Evolutionary conservation across 495 filamentous ascomycete genomes (phyloP).

Genomic region (Annulohypoxylon maeteangense): DNA sequence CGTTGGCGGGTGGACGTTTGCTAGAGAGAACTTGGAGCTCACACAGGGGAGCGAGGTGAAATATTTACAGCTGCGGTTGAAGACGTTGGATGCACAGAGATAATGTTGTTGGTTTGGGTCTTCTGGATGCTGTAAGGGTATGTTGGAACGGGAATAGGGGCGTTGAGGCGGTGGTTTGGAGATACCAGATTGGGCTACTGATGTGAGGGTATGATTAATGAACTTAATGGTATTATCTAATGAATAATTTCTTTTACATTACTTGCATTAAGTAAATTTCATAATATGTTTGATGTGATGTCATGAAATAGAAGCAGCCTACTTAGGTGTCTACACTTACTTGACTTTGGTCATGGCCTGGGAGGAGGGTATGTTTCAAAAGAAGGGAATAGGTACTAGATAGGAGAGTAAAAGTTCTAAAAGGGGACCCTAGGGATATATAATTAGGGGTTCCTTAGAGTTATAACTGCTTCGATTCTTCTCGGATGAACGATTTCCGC

Average conservation of each 20-base stretch:
- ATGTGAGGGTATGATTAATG: neutral
- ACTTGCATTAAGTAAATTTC: too few species aligned
- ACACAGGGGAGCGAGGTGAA: neutral
- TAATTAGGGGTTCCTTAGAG: neutral
- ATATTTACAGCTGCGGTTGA: neutral
- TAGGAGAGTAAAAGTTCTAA: too few species aligned
- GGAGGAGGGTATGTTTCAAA: too few species aligned
- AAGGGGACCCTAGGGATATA: too few species aligned
- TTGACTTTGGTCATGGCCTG: too few species aligned
- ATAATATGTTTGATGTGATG: too few species aligned
- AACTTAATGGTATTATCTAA: neutral
- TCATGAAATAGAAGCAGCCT: too few species aligned
- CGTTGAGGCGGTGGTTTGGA: neutral
- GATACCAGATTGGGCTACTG: neutral
- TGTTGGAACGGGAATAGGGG: neutral
- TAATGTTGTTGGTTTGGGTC: neutral
- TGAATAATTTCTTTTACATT: neutral
- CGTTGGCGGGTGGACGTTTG: conserved; percentile 6
- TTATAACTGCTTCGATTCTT: neutral
- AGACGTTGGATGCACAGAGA: neutral
- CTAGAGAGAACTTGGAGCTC: conserved; percentile 4
- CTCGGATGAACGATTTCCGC: neutral
- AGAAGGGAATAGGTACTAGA: too few species aligned
- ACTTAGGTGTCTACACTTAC: too few species aligned
- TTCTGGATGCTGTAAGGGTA: neutral